Evolutionary conservation across 352 stramenopile species (phyloP).

Genomic region (Phytophthora chlamydospora): DNA sequence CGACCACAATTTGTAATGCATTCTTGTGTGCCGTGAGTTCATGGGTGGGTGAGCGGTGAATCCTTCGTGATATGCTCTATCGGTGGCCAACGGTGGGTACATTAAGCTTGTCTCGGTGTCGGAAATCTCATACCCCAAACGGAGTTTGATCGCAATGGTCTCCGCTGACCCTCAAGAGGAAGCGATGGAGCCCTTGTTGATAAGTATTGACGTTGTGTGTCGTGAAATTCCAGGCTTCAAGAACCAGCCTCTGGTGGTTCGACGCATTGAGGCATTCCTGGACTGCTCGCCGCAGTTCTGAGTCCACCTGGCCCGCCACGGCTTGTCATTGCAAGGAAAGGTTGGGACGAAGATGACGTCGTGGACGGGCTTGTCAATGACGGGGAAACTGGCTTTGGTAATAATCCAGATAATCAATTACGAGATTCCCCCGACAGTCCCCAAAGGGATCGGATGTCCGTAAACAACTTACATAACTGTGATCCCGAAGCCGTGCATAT

Average conservation of each 20-base stretch:
- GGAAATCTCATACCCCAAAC: too few relatives aligned
- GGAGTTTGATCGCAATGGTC: too few relatives aligned
- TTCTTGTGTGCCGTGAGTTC: too few relatives aligned
- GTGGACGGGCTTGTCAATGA: not conserved
- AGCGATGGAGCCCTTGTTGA: slow-evolving; percentile 7
- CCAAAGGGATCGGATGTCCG: not conserved
- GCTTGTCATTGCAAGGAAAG: not conserved
- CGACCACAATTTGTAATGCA: too few relatives aligned
- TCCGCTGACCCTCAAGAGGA: too few relatives aligned
- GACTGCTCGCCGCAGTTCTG: not conserved
- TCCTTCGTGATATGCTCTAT: too few relatives aligned
- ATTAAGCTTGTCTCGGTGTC: too few relatives aligned
- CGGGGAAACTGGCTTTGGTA: slow-evolving; percentile 13
- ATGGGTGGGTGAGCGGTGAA: too few relatives aligned
- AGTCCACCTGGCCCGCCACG: not conserved
- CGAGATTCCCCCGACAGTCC: not conserved
- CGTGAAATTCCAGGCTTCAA: not conserved
- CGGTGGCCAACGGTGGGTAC: too few relatives aligned
- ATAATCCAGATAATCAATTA: not conserved
- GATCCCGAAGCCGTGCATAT: slow-evolving; percentile 4
- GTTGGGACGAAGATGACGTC: not conserved
- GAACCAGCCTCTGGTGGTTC: not conserved
- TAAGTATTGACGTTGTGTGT: slow-evolving; percentile 1
- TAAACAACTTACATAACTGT: slow-evolving; percentile 11
- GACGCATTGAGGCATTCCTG: slow-evolving; percentile 5